Evolutionary conservation across 202 grass and related monocot genomes (phyloP).

Genomic region (Carex arenaria): DNA sequence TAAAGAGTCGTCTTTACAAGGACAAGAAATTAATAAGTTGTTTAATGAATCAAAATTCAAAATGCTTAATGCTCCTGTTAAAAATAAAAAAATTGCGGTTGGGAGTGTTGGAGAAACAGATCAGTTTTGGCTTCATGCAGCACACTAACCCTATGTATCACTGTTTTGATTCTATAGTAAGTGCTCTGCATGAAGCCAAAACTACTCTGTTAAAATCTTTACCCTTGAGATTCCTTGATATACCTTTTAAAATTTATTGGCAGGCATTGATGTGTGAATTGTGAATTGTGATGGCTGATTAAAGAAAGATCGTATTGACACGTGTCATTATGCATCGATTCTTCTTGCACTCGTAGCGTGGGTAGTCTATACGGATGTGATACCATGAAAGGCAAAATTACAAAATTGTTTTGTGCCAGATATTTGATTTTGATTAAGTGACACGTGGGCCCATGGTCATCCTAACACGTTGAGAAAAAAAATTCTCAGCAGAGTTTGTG

Average conservation of each 20-base stretch:
- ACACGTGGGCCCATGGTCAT: neutral
- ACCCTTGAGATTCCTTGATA: too few relatives aligned
- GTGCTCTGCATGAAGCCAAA: too few relatives aligned
- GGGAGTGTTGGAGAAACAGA: too few relatives aligned
- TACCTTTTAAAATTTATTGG: too few relatives aligned
- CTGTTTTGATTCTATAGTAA: too few relatives aligned
- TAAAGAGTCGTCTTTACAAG: neutral
- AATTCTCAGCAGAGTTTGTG: neutral
- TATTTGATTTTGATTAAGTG: neutral
- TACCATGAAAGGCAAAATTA: neutral
- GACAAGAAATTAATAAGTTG: neutral
- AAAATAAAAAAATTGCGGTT: neutral
- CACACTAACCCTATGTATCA: too few relatives aligned
- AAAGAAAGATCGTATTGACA: neutral
- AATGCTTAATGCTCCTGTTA: neutral
- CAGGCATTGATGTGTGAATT: too few relatives aligned
- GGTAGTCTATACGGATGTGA: neutral
- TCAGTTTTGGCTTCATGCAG: too few relatives aligned
- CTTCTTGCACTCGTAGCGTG: too few relatives aligned
- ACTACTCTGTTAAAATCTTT: too few relatives aligned
- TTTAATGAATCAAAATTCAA: neutral
- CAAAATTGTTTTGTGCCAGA: neutral
- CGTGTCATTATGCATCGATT: neutral
- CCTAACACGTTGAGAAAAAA: neutral
- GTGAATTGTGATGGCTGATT: too few relatives aligned